Percentiles rank a stretch among this genome's conserved stretches.
Evolutionary conservation across 2,329 filamentous ascomycete species (phyloP).

Genomic region (Colletotrichum limetticola): DNA sequence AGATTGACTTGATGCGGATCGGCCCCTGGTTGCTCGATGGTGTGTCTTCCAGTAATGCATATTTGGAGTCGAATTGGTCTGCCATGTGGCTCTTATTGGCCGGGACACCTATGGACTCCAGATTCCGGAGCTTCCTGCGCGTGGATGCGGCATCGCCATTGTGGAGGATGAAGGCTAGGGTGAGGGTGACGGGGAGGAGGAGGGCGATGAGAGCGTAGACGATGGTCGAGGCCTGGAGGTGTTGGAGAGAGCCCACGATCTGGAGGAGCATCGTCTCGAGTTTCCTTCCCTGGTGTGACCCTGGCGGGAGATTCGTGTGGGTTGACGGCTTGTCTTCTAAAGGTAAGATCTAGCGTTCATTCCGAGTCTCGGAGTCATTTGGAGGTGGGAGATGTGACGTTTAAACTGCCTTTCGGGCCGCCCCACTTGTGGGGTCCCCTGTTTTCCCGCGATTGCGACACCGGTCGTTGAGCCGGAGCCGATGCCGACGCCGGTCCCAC

Average conservation of each 20-base stretch:
- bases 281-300: background rate
- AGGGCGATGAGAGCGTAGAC: background rate
- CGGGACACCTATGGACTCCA: constrained; percentile 35
- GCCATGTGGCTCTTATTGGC: constrained; percentile 41
- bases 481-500: background rate
- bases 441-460: background rate
- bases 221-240: background rate
- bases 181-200: background rate
- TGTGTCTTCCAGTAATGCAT: constrained; percentile 19
- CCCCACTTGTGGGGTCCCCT: background rate
- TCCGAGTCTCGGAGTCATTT: background rate
- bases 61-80: constrained; percentile 39
- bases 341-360: too few species aligned
- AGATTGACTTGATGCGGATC: constrained; percentile 41
- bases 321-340: background rate
- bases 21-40: background rate
- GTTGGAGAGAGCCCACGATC: background rate
- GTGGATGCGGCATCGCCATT: background rate
- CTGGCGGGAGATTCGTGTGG: background rate
- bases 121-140: constrained; percentile 4
- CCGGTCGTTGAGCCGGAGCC: background rate
- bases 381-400: background rate
- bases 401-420: background rate
- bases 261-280: background rate
- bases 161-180: background rate